Base-by-base conservation (phyloP, 306 rosid species). In the Carpinus viminea region DNA sequence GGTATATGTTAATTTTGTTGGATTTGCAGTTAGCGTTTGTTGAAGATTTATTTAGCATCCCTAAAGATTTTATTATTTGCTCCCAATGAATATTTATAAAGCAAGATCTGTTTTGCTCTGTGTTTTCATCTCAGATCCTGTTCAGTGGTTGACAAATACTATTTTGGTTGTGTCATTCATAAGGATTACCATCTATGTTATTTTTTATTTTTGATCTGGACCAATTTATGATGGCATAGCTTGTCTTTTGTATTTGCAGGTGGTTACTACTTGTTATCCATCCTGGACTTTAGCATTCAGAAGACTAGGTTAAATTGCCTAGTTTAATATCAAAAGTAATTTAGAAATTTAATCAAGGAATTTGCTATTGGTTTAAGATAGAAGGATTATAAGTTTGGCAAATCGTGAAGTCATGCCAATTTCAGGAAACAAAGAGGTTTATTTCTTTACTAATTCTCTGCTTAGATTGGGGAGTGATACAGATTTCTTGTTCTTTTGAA, bases 401-500 rank as follows among this genome's bases (percentile, higher is more conserved):
- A 74, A 85, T 76, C 60, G 80, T 82, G 92, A 86, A 88, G 83
- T 76, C 92, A 91, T 91, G 97, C 93, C 95, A 15, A 87, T 90
- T 47, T 88, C 94, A 51, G 98, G 92, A 85, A 84, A 87, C 61
- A 91, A 93, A 90, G 98, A 93, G 98, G 91, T 86, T 86, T 86
- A 80, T 84, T 88, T 89, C 83, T 80, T 79, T 84, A 84, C 88
- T 76, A 85, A 88, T 69, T 80, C 78, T 80, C 91, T 77, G 89
- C 86, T 83, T 84, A 79, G 89, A 90, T 84, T 85, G 76, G 85
- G 79, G 85, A 76, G 72, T 66, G 77, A 72, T 83, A 61, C 66
- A 47, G 72, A 80, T 83, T 88, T 64, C 8, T 70, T 85, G 84
- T 83, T 83, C 83, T 78, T 51, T 77, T 75, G 81, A 87, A 75